A percentile compares a stretch with the other conserved stretches of the same genome.
These are phyloP conservation scores for Pestalotiopsis fici DNA, from an alignment of 2,329 filamentous ascomycete genomes.

Conservation along the genomic window DNA sequence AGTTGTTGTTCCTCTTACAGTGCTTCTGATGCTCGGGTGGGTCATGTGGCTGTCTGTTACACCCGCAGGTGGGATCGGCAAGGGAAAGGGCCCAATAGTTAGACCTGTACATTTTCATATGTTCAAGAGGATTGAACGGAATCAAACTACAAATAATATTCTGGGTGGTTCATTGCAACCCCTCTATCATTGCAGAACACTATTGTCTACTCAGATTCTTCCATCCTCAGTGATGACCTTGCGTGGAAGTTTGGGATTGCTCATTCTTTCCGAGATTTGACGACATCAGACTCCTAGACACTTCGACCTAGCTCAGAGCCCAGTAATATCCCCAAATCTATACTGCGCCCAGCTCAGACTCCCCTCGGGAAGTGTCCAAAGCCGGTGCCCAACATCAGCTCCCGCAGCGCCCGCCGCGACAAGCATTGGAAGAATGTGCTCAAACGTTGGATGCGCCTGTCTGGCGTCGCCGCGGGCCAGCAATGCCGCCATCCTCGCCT, in stretches of 20 bases:
- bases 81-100: neutral
- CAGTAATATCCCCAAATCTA: slow-evolving; percentile 11
- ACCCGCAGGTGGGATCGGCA: neutral
- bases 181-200: too few relatives aligned
- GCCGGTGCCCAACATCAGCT: slow-evolving; percentile 13
- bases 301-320: neutral
- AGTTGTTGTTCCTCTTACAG: neutral
- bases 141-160: too few relatives aligned
- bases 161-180: too few relatives aligned
- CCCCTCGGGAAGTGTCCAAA: slow-evolving; percentile 20
- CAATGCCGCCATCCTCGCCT: slow-evolving; percentile 43
- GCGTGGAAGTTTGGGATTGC: too few relatives aligned
- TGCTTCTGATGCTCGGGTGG: neutral
- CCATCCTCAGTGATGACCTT: too few relatives aligned
- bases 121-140: too few relatives aligned
- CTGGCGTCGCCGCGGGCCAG: slow-evolving; percentile 53
- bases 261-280: too few relatives aligned
- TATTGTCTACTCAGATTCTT: too few relatives aligned
- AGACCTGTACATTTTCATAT: too few relatives aligned
- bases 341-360: slow-evolving; percentile 17
- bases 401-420: slow-evolving; percentile 58
- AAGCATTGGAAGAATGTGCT: slow-evolving; percentile 63
- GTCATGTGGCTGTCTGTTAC: neutral
- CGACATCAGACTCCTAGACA: too few relatives aligned
- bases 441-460: slow-evolving; percentile 63